Percentiles rank a stretch among this genome's conserved stretches.
Conservation (phyloP, 768 basidiomycete species). For the Tylopilus intermedius region DNA sequence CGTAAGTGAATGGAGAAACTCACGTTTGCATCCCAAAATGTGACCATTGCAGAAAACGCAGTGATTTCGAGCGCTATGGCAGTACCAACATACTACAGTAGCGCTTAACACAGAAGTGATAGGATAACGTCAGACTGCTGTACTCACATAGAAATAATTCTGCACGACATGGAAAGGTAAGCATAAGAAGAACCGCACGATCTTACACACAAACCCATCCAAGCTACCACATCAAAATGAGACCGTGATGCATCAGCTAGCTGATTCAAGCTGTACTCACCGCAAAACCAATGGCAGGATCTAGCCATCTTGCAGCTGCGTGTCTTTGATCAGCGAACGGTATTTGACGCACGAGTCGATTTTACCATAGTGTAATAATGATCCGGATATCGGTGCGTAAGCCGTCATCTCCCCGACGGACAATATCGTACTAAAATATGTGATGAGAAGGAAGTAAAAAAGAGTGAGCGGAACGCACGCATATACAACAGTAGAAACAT, state of each 20-base stretch:
- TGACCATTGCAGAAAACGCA: slow-evolving; percentile 46
- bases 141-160: slow-evolving; percentile 34
- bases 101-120: background rate
- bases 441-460: background rate
- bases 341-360: background rate
- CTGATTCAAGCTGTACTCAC: slow-evolving; percentile 12
- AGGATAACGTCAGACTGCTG: background rate
- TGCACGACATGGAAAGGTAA: slow-evolving; percentile 5
- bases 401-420: slow-evolving; percentile 30
- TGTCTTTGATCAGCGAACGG: background rate
- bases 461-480: slow-evolving; percentile 13
- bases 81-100: slow-evolving; percentile 23
- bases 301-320: slow-evolving; percentile 30
- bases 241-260: too few species aligned
- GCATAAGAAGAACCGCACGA: background rate
- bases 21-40: slow-evolving; percentile 42
- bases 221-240: slow-evolving; percentile 10
- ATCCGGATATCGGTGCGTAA: slow-evolving; percentile 28
- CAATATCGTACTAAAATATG: slow-evolving; percentile 21
- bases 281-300: slow-evolving; percentile 30
- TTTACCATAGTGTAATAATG: slow-evolving; percentile 24
- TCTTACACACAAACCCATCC: slow-evolving; percentile 19
- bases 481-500: slow-evolving; percentile 26
- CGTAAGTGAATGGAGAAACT: background rate
- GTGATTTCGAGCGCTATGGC: slow-evolving; percentile 48